Conservation (phyloP, 75 land plant species). For the Pseudotsuga menziesii region DNA sequence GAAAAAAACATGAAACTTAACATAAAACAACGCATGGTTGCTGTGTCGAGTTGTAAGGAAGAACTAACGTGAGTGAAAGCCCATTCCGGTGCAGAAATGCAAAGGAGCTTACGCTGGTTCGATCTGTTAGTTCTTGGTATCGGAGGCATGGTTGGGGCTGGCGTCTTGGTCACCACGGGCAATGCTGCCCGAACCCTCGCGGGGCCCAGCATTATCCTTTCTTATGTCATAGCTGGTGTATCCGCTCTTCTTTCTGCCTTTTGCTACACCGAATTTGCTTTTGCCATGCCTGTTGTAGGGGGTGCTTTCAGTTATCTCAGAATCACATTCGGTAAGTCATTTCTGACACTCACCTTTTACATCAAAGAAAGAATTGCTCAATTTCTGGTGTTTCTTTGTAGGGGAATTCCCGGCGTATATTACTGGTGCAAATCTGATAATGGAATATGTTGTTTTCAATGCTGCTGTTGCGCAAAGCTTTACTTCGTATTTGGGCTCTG, state of each 20-base stretch:
- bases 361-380: too few species aligned
- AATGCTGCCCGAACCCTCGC: conserved; percentile 51
- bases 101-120: conserved; percentile 59
- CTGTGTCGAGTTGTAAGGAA: too few species aligned
- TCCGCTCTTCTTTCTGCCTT: conserved; percentile 89
- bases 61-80: conserved; percentile 54
- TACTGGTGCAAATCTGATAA: conserved; percentile 70
- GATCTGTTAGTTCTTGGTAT: conserved; percentile 77
- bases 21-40: too few species aligned
- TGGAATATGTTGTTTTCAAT: conserved; percentile 89
- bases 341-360: too few species aligned
- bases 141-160: conserved; percentile 97
- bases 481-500: conserved; percentile 62
- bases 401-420: too few species aligned
- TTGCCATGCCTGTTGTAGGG: conserved; percentile 90
- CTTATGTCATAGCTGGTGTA: conserved; percentile 83
- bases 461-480: conserved; percentile 86
- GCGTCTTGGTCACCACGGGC: conserved; percentile 87
- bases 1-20: too few species aligned
- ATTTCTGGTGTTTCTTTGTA: too few species aligned
- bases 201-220: conserved; percentile 75
- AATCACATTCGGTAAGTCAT: conserved; percentile 71
- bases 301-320: conserved; percentile 94
- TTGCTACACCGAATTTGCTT: conserved; percentile 97
- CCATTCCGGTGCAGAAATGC: conserved; percentile 69